Percentiles rank a stretch among this genome's conserved stretches.
These are phyloP conservation scores for Purpureocillium takamizusanense DNA, from an alignment of 2,329 filamentous ascomycete genomes.

Conservation along the genomic window DNA sequence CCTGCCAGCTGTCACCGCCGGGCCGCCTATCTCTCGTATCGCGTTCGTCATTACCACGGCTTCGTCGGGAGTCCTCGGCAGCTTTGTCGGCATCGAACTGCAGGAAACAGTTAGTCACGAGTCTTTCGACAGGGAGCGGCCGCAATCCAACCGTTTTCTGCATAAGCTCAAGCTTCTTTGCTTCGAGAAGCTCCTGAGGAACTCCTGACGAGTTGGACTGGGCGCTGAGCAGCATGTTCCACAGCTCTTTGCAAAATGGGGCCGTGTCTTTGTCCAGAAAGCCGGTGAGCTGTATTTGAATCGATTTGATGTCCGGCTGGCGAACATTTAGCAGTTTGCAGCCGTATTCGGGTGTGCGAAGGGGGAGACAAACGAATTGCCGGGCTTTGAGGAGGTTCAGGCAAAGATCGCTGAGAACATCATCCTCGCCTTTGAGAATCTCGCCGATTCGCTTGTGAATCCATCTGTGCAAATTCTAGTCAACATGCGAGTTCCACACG, in stretches of 20 bases:
- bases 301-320: slow-evolving; percentile 88
- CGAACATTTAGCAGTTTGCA: slow-evolving; percentile 10
- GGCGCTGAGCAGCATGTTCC: slow-evolving; percentile 84
- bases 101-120: slow-evolving; percentile 3
- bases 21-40: slow-evolving; percentile 48
- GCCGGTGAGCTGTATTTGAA: slow-evolving; percentile 90
- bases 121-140: background rate
- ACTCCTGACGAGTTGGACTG: slow-evolving; percentile 84
- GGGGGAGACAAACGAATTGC: slow-evolving; percentile 50
- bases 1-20: slow-evolving; percentile 44
- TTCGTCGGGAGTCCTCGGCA: slow-evolving; percentile 63
- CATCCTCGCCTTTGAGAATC: slow-evolving; percentile 87
- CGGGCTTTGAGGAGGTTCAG: slow-evolving; percentile 63
- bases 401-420: slow-evolving; percentile 85
- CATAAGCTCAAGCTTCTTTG: slow-evolving; percentile 89
- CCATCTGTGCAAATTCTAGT: slow-evolving; percentile 62
- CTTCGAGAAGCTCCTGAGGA: slow-evolving; percentile 87
- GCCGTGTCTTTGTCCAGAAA: slow-evolving; percentile 91
- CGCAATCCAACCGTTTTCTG: slow-evolving; percentile 72
- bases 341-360: slow-evolving; percentile 22
- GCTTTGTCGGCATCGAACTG: slow-evolving; percentile 77
- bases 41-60: slow-evolving; percentile 59
- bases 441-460: slow-evolving; percentile 81
- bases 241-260: slow-evolving; percentile 85
- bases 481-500: slow-evolving; percentile 8